Percentiles rank a stretch among this genome's conserved stretches.
Conservation (phyloP, 805 yeast species). For the Nakazawaea sp. region DNA sequence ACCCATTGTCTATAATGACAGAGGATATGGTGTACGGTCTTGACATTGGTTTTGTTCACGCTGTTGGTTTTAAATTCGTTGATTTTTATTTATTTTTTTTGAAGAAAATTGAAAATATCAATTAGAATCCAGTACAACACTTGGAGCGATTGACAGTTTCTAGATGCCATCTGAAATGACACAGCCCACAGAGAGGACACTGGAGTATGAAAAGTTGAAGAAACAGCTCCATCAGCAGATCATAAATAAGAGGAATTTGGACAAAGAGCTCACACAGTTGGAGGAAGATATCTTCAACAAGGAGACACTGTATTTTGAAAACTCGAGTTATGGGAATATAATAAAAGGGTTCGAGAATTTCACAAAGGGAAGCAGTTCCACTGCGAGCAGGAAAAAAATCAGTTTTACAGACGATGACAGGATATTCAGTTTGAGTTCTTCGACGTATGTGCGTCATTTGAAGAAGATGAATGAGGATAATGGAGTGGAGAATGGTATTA, state of each 20-base stretch:
- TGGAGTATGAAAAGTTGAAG: conserved; percentile 61
- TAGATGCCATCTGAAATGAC: conserved; percentile 8
- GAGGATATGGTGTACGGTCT: conserved; percentile 39
- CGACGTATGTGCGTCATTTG: conserved; percentile 57
- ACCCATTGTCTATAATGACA: conserved; percentile 65
- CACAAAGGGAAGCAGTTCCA: conserved; percentile 35
- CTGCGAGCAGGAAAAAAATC: conserved; percentile 38
- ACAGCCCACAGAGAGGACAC: conserved; percentile 18
- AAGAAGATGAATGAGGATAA: conserved; percentile 37
- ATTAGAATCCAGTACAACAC: too few relatives aligned
- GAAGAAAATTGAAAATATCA: not conserved
- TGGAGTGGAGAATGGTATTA: conserved; percentile 17
- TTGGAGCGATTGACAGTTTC: too few relatives aligned
- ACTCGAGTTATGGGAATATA: conserved; percentile 64
- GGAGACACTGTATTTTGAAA: conserved; percentile 74
- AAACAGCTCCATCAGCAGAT: conserved; percentile 61
- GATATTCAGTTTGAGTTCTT: conserved; percentile 70
- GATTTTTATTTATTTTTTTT: conserved; percentile 13
- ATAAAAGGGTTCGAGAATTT: conserved; percentile 89
- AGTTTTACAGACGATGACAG: conserved; percentile 69
- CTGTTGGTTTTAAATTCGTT: too few relatives aligned
- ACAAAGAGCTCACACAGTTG: conserved; percentile 49
- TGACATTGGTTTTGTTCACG: too few relatives aligned
- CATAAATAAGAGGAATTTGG: conserved; percentile 55
- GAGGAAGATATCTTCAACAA: conserved; percentile 77